A percentile compares a stretch with the other conserved stretches of the same genome.
These are phyloP conservation scores for Rutidosis leptorrhynchoides DNA, from an alignment of 129 eudicot genomes.

Conservation along the genomic window DNA sequence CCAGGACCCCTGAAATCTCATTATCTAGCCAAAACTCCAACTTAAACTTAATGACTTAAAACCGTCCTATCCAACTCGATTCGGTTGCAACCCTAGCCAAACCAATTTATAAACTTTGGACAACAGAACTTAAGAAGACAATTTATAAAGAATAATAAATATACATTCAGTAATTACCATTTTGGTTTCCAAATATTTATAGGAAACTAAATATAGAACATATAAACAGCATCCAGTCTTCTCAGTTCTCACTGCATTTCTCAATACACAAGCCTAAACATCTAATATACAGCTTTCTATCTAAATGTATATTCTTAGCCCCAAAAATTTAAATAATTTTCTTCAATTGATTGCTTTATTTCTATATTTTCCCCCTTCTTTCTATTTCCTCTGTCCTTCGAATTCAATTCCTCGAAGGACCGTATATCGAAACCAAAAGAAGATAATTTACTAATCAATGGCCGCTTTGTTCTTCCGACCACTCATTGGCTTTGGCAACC, in stretches of 20 bases:
- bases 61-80: no score
- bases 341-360: conserved; percentile 28
- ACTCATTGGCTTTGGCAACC: conserved; percentile 65
- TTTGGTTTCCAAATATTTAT: conserved; percentile 12
- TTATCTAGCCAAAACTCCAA: no score
- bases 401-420: conserved; percentile 11
- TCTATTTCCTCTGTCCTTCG: conserved; percentile 25
- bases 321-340: conserved; percentile 24
- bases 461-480: conserved; percentile 75
- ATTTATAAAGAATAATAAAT: background rate
- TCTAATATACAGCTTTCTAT: conserved; percentile 32
- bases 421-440: conserved; percentile 5
- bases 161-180: conserved; percentile 20
- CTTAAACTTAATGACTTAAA: no score
- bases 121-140: background rate
- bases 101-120: no score
- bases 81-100: no score
- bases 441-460: conserved; percentile 55
- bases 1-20: no score
- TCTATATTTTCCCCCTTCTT: conserved; percentile 25
- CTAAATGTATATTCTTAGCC: conserved; percentile 33
- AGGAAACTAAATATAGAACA: conserved; percentile 19
- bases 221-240: conserved; percentile 33
- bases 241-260: conserved; percentile 21
- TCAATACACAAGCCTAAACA: conserved; percentile 29